Base-by-base conservation (phyloP, 106 monocot genomes). In the Chionographis japonica region DNA sequence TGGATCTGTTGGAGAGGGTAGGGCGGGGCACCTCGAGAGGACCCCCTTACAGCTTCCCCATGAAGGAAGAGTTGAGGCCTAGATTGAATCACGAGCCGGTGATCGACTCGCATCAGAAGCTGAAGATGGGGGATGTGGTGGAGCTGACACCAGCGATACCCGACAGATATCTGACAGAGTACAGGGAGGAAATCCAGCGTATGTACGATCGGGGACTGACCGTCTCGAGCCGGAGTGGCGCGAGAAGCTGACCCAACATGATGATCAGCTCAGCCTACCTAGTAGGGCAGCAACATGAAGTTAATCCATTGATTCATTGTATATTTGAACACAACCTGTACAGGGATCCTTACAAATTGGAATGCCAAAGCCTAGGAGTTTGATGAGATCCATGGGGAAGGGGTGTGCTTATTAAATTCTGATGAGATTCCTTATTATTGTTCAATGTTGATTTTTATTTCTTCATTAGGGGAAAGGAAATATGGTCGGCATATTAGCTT, bases 111-210 rank as follows among this genome's bases (percentile, higher is more conserved):
- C 66, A 65, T 38, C 82, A 66, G 67, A 75, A 77, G 60, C 77
- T 99, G 19, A 79, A 74, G 71, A 90, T 99, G 93, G 98, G 98
- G 4, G 98, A 99, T 66, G 81, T 99, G 37, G 79, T 93, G 38
- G 85, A 90, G 76, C 74, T 99, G 42, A 90, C 89, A 16, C 91
- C 92, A 6, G 61, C 90, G 0, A 84, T 95, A 27, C 84, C 95
- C 8, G 76, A 79, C 61, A 78, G 87, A 61, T 99, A 87, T 3
- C 66, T 99, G 46, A 87, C 79, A 2, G 93, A 90, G 67, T 99
- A 74, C 46, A 79, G 98, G 60, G 87, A 93, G 71, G 90, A 99
- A 70, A 90, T 99, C 63, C 83, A 89, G 77, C 93, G 93, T 2
- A 99, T 99, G 93, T 99, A 99, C 57, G 76, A 99, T 37, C 54